Evolutionary conservation across 345 rosid genomes (phyloP).

Genomic region (Salix caprea): DNA sequence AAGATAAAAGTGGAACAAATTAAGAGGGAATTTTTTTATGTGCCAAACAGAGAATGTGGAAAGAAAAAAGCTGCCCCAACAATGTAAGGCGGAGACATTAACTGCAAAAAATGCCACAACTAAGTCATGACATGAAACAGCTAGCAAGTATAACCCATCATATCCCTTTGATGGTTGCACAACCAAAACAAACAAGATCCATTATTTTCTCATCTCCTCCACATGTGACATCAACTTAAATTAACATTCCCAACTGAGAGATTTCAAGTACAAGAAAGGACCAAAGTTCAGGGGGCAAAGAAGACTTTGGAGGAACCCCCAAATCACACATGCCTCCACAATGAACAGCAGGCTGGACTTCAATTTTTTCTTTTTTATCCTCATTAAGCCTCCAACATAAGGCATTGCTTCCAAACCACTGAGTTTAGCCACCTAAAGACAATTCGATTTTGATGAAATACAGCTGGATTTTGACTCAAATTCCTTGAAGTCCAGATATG

Average conservation of each 20-base stretch:
- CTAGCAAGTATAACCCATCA: not conserved
- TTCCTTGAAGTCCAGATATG: too few species aligned
- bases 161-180: not conserved
- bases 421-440: not conserved
- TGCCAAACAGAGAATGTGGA: not conserved
- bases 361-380: not conserved
- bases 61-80: not conserved
- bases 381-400: not conserved
- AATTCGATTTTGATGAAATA: too few species aligned
- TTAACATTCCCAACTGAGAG: not conserved
- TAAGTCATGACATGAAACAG: not conserved
- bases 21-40: not conserved
- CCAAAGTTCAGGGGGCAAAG: not conserved
- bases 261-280: too few species aligned
- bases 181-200: not conserved
- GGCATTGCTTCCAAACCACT: not conserved
- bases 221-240: not conserved
- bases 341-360: too few species aligned
- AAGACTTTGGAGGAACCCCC: not conserved
- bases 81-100: not conserved
- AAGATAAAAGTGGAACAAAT: constrained; percentile 6
- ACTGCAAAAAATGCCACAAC: not conserved
- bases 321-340: too few species aligned
- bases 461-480: too few species aligned
- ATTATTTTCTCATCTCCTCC: not conserved